Base-by-base conservation (phyloP, 2,329 filamentous ascomycete genomes). In the Cladophialophora bantiana region DNA sequence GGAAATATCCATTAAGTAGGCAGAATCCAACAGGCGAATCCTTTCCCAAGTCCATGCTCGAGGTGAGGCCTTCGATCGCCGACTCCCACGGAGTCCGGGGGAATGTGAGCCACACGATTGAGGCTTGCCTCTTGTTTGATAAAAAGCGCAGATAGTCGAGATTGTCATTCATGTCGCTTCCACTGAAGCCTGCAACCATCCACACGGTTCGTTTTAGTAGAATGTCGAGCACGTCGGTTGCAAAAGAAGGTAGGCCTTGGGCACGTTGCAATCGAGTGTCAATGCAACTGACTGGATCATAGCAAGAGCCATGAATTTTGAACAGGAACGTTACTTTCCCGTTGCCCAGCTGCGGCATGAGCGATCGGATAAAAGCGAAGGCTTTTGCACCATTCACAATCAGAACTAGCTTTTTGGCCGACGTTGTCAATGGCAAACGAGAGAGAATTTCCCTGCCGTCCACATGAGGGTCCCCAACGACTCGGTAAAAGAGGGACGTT, bases 161-260 rank as follows among this genome's bases (percentile, higher is more conserved):
- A 26, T 62, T 62, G 48, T 62, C 59, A 34, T 62, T 62, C 59
- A 62, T 54, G 34, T 62, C 59, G 18, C 59, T 54, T 34, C 59
- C 59, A 13, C 59, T 62, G 35, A 54, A 62, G 45, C 59, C 48
- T n/a, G 48, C 59, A 32, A 62, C 48, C n/a, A 62, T 15, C 48
- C 34, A 62, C 15, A 54, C 59, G 9, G 48, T 53, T 38, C 48
- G 48, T 35, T 53, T 62, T 18, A 62, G 36, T 4, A 62, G 59
- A 62, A 54, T 62, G 34, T 62, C 59, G 34, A 62, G 50, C 15
- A 62, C 48, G 13, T 62, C 59, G n/a, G 48, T 54, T n/a, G 59
- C 45, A 42, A 40, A 62, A 26, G 59, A 62, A n/a, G 59, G 59
- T 6, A 62, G 35, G 13, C 59, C 59, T 20, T 62, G 59, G 13